Evolutionary conservation across 148 eudicot species (phyloP).

Genomic region (Suaeda aralocaspica): DNA sequence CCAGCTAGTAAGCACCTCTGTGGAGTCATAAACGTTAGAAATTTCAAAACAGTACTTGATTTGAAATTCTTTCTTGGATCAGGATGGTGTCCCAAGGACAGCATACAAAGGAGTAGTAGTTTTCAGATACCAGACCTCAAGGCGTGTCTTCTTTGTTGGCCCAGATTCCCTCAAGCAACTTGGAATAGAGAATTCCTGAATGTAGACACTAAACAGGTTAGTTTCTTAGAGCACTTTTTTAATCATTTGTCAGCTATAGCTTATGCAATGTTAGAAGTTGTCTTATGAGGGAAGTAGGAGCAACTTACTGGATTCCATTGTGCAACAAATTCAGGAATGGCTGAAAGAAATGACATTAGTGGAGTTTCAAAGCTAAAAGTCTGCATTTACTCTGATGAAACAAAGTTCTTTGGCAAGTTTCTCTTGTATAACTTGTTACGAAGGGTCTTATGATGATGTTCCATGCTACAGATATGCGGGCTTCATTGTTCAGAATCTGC

Average conservation of each 20-base stretch:
- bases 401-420: neutral
- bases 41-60: no score
- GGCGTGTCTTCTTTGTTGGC: slow-evolving; percentile 79
- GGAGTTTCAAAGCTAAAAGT: neutral
- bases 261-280: neutral
- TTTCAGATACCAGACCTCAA: slow-evolving; percentile 58
- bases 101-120: slow-evolving; percentile 92
- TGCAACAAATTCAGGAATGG: neutral
- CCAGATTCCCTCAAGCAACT: slow-evolving; percentile 68
- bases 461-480: neutral
- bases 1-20: neutral
- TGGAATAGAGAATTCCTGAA: slow-evolving; percentile 37
- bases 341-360: neutral
- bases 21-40: no score
- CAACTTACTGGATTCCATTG: neutral
- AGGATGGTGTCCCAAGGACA: slow-evolving; percentile 95
- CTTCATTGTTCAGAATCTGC: neutral
- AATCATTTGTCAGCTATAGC: neutral
- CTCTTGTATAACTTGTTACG: neutral
- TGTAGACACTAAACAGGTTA: slow-evolving; percentile 33
- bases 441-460: slow-evolving; percentile 3
- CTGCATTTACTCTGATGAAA: neutral
- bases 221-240: neutral
- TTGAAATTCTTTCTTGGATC: slow-evolving; percentile 19
- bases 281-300: neutral